phyloP scores from a whole-genome alignment of 1,284 basidiomycete species.

The Mycena citricolor region DNA sequence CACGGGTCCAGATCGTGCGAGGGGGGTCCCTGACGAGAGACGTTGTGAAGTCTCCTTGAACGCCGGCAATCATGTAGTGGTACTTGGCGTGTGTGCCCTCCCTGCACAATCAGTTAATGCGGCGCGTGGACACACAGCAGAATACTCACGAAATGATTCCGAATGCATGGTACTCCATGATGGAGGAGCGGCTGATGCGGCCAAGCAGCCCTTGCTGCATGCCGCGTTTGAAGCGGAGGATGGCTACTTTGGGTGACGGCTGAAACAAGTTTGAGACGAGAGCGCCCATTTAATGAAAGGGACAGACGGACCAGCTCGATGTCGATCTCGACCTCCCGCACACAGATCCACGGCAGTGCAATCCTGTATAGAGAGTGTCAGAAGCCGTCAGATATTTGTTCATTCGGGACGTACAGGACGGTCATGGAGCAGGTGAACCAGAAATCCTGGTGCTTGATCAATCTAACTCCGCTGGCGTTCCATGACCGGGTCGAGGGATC shows the following conservation, averaged over 20 bases:
- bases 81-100: slow-evolving; percentile 62
- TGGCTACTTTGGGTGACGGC: slow-evolving; percentile 71
- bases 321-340: slow-evolving; percentile 70
- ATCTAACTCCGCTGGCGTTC: slow-evolving; percentile 54
- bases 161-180: slow-evolving; percentile 75
- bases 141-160: slow-evolving; percentile 62
- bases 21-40: slow-evolving; percentile 64
- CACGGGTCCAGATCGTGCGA: slow-evolving; percentile 59
- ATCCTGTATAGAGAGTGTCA: slow-evolving; percentile 42
- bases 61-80: slow-evolving; percentile 72
- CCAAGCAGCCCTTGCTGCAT: slow-evolving; percentile 72
- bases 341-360: slow-evolving; percentile 72
- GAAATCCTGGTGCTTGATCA: slow-evolving; percentile 72
- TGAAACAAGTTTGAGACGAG: slow-evolving; percentile 27
- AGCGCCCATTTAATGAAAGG: neutral
- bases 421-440: slow-evolving; percentile 79
- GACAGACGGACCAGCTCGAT: slow-evolving; percentile 63
- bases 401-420: slow-evolving; percentile 51
- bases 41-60: slow-evolving; percentile 71
- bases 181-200: slow-evolving; percentile 62
- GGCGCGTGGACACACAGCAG: slow-evolving; percentile 7
- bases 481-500: slow-evolving; percentile 56
- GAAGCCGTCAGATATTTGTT: neutral
- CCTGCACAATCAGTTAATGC: slow-evolving; percentile 31
- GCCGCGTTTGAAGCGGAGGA: slow-evolving; percentile 65